Conservation (phyloP, 345 rosid species). For the Camelina laxa region DNA sequence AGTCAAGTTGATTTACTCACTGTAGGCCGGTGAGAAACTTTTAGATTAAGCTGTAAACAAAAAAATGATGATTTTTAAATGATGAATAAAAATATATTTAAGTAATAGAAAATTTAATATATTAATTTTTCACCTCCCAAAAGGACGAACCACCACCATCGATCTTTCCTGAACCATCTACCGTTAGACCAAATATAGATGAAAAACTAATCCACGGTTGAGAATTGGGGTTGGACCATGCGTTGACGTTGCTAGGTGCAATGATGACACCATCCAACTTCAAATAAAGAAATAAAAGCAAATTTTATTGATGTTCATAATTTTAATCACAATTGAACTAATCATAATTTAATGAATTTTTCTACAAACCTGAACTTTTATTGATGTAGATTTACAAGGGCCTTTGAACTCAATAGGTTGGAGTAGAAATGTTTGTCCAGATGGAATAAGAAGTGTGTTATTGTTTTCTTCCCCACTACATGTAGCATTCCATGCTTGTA, state of each 20-base stretch:
- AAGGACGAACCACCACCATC: conserved; percentile 30
- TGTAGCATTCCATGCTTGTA: conserved; percentile 20
- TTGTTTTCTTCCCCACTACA: conserved; percentile 10
- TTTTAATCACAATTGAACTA: too few relatives aligned
- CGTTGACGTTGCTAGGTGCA: conserved; percentile 6
- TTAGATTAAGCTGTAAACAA: background rate
- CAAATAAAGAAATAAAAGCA: background rate
- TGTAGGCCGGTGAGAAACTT: conserved; percentile 17
- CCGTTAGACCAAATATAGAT: background rate
- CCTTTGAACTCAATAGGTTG: conserved; percentile 28
- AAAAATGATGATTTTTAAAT: background rate
- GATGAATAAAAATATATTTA: background rate
- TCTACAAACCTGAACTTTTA: conserved; percentile 28
- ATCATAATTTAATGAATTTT: background rate
- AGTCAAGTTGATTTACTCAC: conserved; percentile 22
- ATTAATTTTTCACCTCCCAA: conserved; percentile 20
- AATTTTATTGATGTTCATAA: background rate
- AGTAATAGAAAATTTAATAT: background rate
- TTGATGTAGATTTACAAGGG: conserved; percentile 24
- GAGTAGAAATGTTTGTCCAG: conserved; percentile 25
- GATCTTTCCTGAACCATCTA: conserved; percentile 27
- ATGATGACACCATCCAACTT: conserved; percentile 37
- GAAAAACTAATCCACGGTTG: background rate
- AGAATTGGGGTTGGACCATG: background rate
- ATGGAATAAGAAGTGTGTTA: conserved; percentile 20